Percentiles rank a stretch among this genome's conserved stretches.
Evolutionary conservation across 1,139 yeast genomes (phyloP).

Genomic region (Candida anutae): DNA sequence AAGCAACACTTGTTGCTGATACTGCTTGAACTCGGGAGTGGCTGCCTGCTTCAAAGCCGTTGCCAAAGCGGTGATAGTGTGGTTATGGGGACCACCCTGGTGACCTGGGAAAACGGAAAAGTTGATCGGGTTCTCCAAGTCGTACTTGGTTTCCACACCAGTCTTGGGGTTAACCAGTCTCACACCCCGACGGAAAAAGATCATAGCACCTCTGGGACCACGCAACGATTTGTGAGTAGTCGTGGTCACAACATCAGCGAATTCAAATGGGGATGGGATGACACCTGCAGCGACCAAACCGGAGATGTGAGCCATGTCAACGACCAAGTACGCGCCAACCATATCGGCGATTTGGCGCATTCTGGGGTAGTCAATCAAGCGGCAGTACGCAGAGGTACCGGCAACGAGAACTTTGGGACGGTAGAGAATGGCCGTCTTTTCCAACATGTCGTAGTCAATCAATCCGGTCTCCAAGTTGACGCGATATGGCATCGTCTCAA

Average conservation of each 20-base stretch:
- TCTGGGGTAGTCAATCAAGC: slow-evolving; percentile 89
- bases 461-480: slow-evolving; percentile 86
- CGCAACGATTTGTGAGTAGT: slow-evolving; percentile 97
- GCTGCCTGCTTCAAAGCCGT: slow-evolving; percentile 94
- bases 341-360: slow-evolving; percentile 95
- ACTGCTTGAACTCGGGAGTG: slow-evolving; percentile 84
- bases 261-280: slow-evolving; percentile 91
- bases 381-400: slow-evolving; percentile 96
- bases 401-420: slow-evolving; percentile 96
- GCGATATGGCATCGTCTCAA: slow-evolving; percentile 98
- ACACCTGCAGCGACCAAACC: slow-evolving; percentile 96
- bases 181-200: slow-evolving; percentile 95
- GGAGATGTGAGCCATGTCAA: slow-evolving; percentile 98
- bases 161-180: slow-evolving; percentile 84
- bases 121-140: slow-evolving; percentile 90
- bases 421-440: slow-evolving; percentile 79
- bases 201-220: slow-evolving; percentile 99
- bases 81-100: slow-evolving; percentile 99
- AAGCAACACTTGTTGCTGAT: slow-evolving; percentile 81
- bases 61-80: slow-evolving; percentile 94
- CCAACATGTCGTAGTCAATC: slow-evolving; percentile 92
- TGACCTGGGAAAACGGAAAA: slow-evolving; percentile 99
- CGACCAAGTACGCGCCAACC: slow-evolving; percentile 92
- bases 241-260: slow-evolving; percentile 95
- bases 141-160: slow-evolving; percentile 83